Percentiles rank a stretch among this genome's conserved stretches.
These are phyloP conservation scores for Scenedesmus sp. DNA, from an alignment of 163 green algal species.

Conservation along the genomic window DNA sequence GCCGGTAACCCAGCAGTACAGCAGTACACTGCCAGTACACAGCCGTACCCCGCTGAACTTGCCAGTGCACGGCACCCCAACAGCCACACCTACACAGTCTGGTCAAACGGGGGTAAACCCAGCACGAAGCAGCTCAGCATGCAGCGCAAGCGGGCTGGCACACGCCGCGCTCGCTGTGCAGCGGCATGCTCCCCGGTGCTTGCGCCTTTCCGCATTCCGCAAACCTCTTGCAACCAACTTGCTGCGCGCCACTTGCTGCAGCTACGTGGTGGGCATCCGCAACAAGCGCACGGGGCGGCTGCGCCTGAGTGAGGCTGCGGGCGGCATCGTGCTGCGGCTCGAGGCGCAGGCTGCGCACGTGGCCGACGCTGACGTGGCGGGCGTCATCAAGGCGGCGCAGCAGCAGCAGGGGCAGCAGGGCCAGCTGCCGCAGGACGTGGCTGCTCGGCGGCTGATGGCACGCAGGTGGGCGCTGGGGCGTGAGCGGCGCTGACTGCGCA, in stretches of 20 bases:
- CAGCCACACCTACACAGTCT: too few species aligned
- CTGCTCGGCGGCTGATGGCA: background rate
- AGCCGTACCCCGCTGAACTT: too few species aligned
- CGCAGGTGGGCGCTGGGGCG: background rate
- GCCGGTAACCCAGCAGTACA: too few species aligned
- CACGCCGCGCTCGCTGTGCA: too few species aligned
- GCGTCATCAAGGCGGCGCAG: background rate
- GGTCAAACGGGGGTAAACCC: too few species aligned
- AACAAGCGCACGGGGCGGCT: background rate
- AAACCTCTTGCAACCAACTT: background rate
- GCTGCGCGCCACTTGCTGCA: background rate
- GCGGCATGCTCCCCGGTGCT: too few species aligned
- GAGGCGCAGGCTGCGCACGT: background rate
- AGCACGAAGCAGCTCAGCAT: too few species aligned
- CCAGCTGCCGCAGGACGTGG: constrained; percentile 1
- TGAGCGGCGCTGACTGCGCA: background rate
- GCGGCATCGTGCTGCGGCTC: constrained; percentile 18
- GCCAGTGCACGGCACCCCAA: too few species aligned
- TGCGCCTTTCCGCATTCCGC: too few species aligned
- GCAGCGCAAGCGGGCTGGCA: too few species aligned
- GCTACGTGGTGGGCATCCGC: constrained; percentile 32
- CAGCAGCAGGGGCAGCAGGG: constrained; percentile 1
- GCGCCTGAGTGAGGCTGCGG: background rate
- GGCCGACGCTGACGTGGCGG: constrained; percentile 32
- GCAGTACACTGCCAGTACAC: too few species aligned